These are phyloP conservation scores for Blastobotrys arbuscula DNA, from an alignment of 1,139 yeast species.

Conservation along the genomic window DNA sequence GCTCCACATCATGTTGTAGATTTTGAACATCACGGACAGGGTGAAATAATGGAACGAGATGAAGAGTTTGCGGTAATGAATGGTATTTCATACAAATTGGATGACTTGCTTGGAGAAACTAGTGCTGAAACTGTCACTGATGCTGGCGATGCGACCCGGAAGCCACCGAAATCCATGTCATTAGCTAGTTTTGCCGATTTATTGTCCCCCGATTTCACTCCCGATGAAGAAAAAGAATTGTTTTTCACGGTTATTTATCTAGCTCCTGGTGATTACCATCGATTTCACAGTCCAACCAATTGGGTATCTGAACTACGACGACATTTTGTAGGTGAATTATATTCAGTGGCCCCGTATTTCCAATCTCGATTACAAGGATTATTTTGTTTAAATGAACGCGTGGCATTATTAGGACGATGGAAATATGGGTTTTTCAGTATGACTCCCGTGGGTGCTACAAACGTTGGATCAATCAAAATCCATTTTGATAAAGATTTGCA, in stretches of 20 bases:
- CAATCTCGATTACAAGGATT: slow-evolving; percentile 81
- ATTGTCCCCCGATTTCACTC: slow-evolving; percentile 26
- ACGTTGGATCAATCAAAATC: slow-evolving; percentile 90
- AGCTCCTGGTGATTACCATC: slow-evolving; percentile 98
- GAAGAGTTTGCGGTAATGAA: slow-evolving; percentile 73
- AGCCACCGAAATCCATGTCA: slow-evolving; percentile 21
- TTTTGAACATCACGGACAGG: slow-evolving; percentile 36
- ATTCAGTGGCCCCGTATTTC: slow-evolving; percentile 95
- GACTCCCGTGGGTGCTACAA: slow-evolving; percentile 99
- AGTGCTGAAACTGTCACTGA: slow-evolving; percentile 20
- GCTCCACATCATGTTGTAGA: slow-evolving; percentile 57
- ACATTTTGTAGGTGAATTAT: slow-evolving; percentile 93
- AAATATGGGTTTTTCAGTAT: slow-evolving; percentile 94
- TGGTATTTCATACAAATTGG: slow-evolving; percentile 68
- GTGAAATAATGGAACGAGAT: slow-evolving; percentile 50
- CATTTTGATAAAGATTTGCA: slow-evolving; percentile 88
- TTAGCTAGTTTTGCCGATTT: slow-evolving; percentile 20
- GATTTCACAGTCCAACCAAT: slow-evolving; percentile 92
- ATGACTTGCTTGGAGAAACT: slow-evolving; percentile 58
- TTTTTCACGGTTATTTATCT: slow-evolving; percentile 88
- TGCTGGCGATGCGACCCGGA: slow-evolving; percentile 33
- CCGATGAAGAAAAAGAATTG: slow-evolving; percentile 48
- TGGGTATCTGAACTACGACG: slow-evolving; percentile 95
- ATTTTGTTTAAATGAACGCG: slow-evolving; percentile 91
- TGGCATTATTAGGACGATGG: slow-evolving; percentile 93